Base-by-base conservation (phyloP, 768 basidiomycete species). In the Postia placenta region DNA sequence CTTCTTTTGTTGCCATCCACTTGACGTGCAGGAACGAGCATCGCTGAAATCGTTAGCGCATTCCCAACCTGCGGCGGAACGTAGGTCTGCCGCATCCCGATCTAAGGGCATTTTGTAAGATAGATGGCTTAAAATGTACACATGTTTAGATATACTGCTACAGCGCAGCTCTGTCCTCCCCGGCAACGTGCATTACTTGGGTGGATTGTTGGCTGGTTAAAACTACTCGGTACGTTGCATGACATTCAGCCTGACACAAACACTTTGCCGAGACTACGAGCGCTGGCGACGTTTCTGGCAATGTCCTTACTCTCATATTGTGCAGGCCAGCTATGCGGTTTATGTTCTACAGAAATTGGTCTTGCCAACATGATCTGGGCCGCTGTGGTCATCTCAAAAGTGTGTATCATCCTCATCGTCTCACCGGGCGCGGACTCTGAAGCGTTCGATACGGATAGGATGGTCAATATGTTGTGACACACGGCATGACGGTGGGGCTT, bases 331-430 rank as follows among this genome's bases (percentile, higher is more conserved):
- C 79, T 90, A 48, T 87, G 90, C 11, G 91, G 91, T 23, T 72
- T 92, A 42, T 85, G 90, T 6, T 91, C 87, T 2, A 92, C 88
- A 0, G 88, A 92, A 64, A 92, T 89, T 60, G 89, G 88, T 23
- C 73, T 88, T 19, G 74, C 84, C 19, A 78, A 74, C 60, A 89
- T 87, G 87, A 85, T 88, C 37, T 77, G 84, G 71, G 81, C 81
- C n/a, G 88, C 88, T 3, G 83, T 83, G 27, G 75, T 73, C 17
- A 64, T 87, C 41, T 80, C 75, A 47, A 79, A 72, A 60, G 80
- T 65, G 23, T 12, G 83, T 77, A 45, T 30, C 60, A 45, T 4
- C n/a, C n/a, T n/a, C n/a, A n/a, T n/a, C n/a, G n/a, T n/a, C n/a
- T n/a, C n/a, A n/a, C 51, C 17, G 67, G 59, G n/a, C 17, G 3